Conservation (phyloP, 129 eudicot species). For the Lactuca saligna region DNA sequence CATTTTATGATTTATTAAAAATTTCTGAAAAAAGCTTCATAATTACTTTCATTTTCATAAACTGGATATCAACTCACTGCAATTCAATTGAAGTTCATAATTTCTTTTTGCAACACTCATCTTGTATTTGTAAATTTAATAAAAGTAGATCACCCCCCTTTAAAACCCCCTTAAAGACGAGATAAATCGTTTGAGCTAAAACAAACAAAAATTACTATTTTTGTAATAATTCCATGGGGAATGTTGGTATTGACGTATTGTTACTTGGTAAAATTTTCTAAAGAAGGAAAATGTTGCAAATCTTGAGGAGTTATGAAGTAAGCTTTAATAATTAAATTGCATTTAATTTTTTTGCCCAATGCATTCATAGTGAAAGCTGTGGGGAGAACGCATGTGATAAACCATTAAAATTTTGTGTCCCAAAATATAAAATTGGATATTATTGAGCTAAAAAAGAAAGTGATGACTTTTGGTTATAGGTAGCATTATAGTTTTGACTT, state of each 20-base stretch:
- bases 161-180: too few relatives aligned
- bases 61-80: neutral
- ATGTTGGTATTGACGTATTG: neutral
- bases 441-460: neutral
- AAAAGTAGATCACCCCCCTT: too few relatives aligned
- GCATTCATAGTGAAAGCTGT: slow-evolving; percentile 20
- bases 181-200: too few relatives aligned
- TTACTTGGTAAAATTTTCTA: slow-evolving; percentile 10
- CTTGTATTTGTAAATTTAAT: too few relatives aligned
- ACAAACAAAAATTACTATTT: too few relatives aligned
- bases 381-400: slow-evolving; percentile 26
- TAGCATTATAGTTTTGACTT: neutral
- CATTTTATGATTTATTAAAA: neutral
- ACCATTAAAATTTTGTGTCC: slow-evolving; percentile 8
- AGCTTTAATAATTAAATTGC: slow-evolving; percentile 8
- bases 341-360: slow-evolving; percentile 1
- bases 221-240: too few relatives aligned
- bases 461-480: neutral
- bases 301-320: slow-evolving; percentile 20
- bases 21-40: neutral
- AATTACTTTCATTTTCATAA: neutral
- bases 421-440: neutral
- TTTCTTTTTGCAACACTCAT: too few relatives aligned
- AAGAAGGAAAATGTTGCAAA: neutral
- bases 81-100: too few relatives aligned